phyloP scores from a whole-genome alignment of 148 eudicot genomes.

The Rhododendron molle region DNA sequence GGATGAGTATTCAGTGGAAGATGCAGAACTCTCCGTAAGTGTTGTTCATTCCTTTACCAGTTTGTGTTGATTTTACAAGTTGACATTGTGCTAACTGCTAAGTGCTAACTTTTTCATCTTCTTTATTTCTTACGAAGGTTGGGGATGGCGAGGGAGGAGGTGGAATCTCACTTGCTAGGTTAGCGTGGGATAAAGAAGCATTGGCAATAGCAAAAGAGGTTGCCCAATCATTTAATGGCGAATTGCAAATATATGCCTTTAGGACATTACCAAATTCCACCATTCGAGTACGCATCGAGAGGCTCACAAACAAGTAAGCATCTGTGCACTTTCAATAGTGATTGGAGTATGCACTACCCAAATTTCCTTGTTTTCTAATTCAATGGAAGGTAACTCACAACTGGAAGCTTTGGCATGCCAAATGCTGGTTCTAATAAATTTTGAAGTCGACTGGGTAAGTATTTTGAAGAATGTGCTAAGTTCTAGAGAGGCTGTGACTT shows the following conservation, averaged over 20 bases:
- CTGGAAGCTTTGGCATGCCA: neutral
- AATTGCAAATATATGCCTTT: constrained; percentile 72
- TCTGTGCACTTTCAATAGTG: neutral
- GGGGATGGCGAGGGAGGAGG: constrained; percentile 99
- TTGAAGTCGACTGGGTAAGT: neutral
- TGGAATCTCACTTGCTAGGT: constrained; percentile 77
- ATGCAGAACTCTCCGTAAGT: constrained; percentile 60
- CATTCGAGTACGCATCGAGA: constrained; percentile 84
- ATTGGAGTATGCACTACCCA: neutral
- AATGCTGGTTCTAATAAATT: neutral
- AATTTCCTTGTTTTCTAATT: neutral
- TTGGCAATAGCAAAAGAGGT: constrained; percentile 67
- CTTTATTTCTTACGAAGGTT: constrained; percentile 30
- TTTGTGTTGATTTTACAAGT: neutral
- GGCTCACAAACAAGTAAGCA: constrained; percentile 76
- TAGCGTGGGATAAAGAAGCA: constrained; percentile 77
- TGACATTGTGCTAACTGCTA: neutral
- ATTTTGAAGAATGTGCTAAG: neutral
- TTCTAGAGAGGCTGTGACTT: neutral
- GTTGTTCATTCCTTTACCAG: neutral
- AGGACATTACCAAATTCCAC: constrained; percentile 56
- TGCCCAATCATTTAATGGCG: constrained; percentile 58
- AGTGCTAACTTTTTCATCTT: neutral
- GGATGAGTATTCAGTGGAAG: constrained; percentile 55
- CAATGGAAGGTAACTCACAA: neutral